phyloP scores from a whole-genome alignment of 108 stramenopile genomes.

The Fistulifera pelliculosa region DNA sequence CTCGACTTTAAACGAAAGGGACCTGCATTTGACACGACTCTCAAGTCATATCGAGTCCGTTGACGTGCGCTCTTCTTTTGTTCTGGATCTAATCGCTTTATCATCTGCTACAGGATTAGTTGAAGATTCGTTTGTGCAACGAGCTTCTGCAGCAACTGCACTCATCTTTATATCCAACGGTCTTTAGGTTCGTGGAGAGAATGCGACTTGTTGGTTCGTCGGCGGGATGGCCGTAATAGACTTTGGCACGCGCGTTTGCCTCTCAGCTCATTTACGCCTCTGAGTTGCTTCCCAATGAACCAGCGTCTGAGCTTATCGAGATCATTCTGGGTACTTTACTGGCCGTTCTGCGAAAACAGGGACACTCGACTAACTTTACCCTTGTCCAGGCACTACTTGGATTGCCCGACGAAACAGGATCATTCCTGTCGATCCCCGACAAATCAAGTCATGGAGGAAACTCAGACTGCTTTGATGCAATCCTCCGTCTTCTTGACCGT shows the following conservation, averaged over 20 bases:
- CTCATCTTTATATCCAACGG: too few relatives aligned
- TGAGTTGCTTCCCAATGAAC: not conserved
- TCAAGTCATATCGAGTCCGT: conserved; percentile 3
- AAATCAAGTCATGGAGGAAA: conserved; percentile 16
- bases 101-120: too few relatives aligned
- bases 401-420: too few relatives aligned
- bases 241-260: not conserved
- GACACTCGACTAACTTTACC: conserved; percentile 14
- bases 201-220: too few relatives aligned
- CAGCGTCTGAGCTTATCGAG: conserved; percentile 5
- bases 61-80: too few relatives aligned
- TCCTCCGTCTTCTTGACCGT: conserved; percentile 42
- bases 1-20: conserved; percentile 10
- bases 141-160: too few relatives aligned
- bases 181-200: too few relatives aligned
- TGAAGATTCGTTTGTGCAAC: too few relatives aligned
- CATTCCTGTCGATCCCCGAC: conserved; percentile 33
- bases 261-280: conserved; percentile 13
- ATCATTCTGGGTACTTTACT: conserved; percentile 20
- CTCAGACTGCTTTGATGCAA: conserved; percentile 46
- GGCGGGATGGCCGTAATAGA: too few relatives aligned
- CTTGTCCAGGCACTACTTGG: too few relatives aligned
- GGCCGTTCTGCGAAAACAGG: conserved; percentile 19
- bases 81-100: too few relatives aligned
- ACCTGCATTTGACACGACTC: conserved; percentile 20